Conservation (phyloP, 441 rosid genomes). For the Populus tomentosa region DNA sequence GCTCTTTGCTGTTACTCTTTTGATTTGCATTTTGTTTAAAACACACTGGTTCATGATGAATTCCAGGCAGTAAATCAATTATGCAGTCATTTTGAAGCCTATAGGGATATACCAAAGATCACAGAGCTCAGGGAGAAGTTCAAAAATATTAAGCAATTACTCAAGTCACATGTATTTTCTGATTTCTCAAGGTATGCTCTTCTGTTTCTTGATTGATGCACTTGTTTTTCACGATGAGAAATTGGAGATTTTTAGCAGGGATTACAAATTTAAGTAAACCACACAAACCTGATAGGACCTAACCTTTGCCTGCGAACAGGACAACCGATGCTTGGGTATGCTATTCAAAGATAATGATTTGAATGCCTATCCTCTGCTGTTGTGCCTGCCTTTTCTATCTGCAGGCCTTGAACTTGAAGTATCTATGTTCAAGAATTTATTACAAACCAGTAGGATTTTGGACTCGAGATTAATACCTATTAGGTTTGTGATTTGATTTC, state of each 20-base stretch:
- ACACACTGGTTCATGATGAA: constrained; percentile 18
- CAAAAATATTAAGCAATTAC: constrained; percentile 90
- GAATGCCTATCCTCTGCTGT: background rate
- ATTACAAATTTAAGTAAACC: background rate
- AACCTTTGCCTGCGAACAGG: background rate
- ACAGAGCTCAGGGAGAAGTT: constrained; percentile 96
- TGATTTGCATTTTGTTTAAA: constrained; percentile 16
- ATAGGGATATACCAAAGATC: constrained; percentile 95
- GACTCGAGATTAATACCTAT: background rate
- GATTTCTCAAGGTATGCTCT: constrained; percentile 86
- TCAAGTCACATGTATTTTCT: constrained; percentile 93
- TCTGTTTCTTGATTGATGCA: background rate
- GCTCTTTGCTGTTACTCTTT: background rate
- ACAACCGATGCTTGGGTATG: background rate
- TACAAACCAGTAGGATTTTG: background rate
- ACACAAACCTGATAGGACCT: background rate
- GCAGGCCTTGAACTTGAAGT: background rate
- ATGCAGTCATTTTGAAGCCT: constrained; percentile 98
- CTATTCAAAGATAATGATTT: background rate
- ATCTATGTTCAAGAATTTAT: background rate
- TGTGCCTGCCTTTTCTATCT: too few relatives aligned
- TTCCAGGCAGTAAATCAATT: constrained; percentile 99
- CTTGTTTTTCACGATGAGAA: background rate
- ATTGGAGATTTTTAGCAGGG: background rate
- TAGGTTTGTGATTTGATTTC: background rate